Base-by-base conservation (phyloP, 2,329 filamentous ascomycete species). In the Aspergillus sp. region DNA sequence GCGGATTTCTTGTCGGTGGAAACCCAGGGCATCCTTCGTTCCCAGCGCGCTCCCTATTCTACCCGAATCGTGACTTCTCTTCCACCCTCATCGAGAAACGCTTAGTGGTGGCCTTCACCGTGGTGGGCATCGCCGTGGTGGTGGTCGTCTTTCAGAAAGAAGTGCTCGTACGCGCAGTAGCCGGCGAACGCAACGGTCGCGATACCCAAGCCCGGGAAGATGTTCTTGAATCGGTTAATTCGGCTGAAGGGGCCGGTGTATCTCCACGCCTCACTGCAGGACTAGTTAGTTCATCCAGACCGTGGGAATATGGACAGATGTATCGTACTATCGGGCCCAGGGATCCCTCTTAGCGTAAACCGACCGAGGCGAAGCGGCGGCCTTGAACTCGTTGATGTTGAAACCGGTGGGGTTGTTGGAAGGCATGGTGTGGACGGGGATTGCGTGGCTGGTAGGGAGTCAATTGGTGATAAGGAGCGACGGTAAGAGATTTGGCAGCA, bases 161-260 rank as follows among this genome's bases (percentile, higher is more conserved):
- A 79, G 76, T 95, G 86, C 81, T 99, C 95, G 77, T 91, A 96
- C 60, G 85, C 86, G 76, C 93, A 91, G 81, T 99, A 99, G 62
- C 82, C 88, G 50, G 89, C 87, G 76, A 99, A 99, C 46, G 93
- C 93, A 59, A 95, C 93, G 5, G 90, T 90, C 33, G 92, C 95
- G 68, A 93, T 96, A 64, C 95, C 95, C 68, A 99, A 83, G 61
- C 95, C 95, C 39, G 95, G 95, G 74, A 99, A 91, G 63, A 87
- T 82, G 70, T 84, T 82, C 80, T 88, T 92, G 82, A 97, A 95
- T 68, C 95, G 89, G 80, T 96, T 96, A 80, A 82, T 90, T 68
- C 93, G 86, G 65, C 88, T 89, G 82, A 97, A 98, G 55, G 86
- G 88, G 63, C 93, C 95, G 37, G 84, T 87, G 82, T 96, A 97